Conservation (phyloP, 768 basidiomycete genomes). For the Leucogyrophana mollusca region DNA sequence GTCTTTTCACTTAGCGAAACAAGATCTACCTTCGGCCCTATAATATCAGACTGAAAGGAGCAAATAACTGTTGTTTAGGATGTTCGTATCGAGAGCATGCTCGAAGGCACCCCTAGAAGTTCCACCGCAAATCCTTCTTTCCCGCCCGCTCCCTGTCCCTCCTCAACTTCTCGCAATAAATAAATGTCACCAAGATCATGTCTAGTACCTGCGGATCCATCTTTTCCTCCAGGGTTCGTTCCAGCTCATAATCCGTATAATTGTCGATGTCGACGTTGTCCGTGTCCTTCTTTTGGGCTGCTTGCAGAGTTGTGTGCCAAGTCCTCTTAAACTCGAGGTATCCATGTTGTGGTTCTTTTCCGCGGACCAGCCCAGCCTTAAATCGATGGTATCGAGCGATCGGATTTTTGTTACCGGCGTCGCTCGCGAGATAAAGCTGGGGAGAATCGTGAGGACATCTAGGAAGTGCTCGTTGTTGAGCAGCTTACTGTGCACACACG, state of each 20-base stretch:
- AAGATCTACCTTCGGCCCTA: background rate
- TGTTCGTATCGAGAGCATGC: background rate
- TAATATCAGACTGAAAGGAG: background rate
- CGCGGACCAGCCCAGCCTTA: background rate
- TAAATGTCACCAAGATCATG: background rate
- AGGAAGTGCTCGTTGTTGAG: background rate
- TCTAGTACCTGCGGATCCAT: background rate
- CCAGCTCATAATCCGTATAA: constrained; percentile 1
- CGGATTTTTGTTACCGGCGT: background rate
- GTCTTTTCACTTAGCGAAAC: background rate
- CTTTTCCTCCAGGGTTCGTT: background rate
- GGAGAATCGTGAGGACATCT: background rate
- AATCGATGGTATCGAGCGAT: constrained; percentile 1
- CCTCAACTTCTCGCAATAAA: background rate
- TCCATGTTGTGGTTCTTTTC: background rate
- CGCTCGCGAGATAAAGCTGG: background rate
- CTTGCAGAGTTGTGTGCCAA: background rate
- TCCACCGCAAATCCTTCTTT: background rate
- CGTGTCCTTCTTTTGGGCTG: background rate
- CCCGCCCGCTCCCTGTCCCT: background rate
- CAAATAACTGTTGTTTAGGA: background rate
- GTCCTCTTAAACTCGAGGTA: background rate
- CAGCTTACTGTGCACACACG: constrained; percentile 1
- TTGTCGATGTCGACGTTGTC: background rate
- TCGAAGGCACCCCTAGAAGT: no score